Percentiles rank a stretch among this genome's conserved stretches.
Conservation (phyloP, 2,329 filamentous ascomycete genomes). For the Aspergillus sp. region DNA sequence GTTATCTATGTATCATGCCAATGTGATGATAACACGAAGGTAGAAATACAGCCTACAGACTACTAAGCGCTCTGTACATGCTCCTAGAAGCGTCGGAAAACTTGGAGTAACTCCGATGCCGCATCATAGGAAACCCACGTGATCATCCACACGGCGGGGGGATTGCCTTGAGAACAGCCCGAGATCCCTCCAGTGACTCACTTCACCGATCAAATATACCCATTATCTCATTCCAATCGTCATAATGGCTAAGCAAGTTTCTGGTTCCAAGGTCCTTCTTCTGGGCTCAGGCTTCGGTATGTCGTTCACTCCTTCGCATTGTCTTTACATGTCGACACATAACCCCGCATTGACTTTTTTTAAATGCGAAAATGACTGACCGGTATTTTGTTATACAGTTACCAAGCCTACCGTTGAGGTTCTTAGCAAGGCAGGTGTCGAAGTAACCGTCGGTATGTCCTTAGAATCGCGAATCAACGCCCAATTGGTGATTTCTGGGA, state of each 20-base stretch:
- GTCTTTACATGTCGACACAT: not conserved
- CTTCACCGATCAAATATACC: conserved; percentile 16
- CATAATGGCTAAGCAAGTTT: conserved; percentile 38
- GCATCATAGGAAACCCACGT: conserved; percentile 3
- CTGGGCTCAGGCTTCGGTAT: conserved; percentile 41
- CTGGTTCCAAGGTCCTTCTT: conserved; percentile 41
- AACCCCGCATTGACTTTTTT: conserved; percentile 17
- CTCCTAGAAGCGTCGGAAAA: not conserved
- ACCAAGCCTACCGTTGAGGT: conserved; percentile 66
- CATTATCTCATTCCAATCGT: conserved; percentile 7
- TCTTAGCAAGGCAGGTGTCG: conserved; percentile 59
- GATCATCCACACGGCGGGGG: conserved; percentile 2
- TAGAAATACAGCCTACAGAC: not conserved
- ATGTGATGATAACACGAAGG: no score
- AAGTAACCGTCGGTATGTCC: conserved; percentile 64
- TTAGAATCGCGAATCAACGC: not conserved
- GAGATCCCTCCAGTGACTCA: conserved; percentile 4
- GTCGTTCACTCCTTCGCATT: conserved; percentile 8
- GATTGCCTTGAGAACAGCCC: not conserved
- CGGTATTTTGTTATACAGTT: conserved; percentile 36
- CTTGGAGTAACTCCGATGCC: conserved; percentile 11
- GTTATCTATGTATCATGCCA: not conserved
- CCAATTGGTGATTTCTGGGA: not conserved
- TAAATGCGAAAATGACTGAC: conserved; percentile 8
- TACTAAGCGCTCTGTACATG: no score